Evolutionary conservation across 306 rosid genomes (phyloP), one percentile per base, ranked within the genome.

Genomic region (Dicorynia guianensis): DNA sequence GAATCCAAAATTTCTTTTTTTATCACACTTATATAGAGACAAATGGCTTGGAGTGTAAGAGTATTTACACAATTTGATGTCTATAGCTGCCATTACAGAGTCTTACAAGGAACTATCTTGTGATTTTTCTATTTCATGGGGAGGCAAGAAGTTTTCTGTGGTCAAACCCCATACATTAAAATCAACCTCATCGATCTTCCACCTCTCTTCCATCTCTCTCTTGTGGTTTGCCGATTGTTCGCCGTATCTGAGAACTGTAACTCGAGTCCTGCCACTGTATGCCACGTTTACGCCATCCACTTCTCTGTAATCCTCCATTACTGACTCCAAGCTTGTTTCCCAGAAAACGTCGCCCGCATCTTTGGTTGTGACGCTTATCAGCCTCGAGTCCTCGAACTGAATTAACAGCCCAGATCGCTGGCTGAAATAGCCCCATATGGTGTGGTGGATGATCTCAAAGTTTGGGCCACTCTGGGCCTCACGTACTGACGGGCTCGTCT

Each of bases 361-460:
- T 48, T 67, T 75, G 69, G 83, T 84, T 18, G 43, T 76, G 84
- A 88, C 75, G 57, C 89, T 68, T 0, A 88, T 79, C 13, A 88
- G 72, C 80, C 88, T 79, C 0, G 92, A 88, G 69, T 88, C 92
- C 72, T 85, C 89, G 30, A 88, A 85, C 18, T 88, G 86, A 40
- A 83, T 53, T 30, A 88, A 60, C 4, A 88, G 83, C 6, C 92
- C 92, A 4, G 89, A 88, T 4, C 89, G 82, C 17, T 88, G 92
- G 86, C 92, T 88, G 82, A 88, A 88, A 53, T 88, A 88, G 0
- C 94, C 94, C 94, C 94, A 89, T 5, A 87, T 71, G 0, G 90
- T 89, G 91, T 87, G 94, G 81, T 89, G 91, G 69, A 85, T 89
- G 18, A 89, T 79, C 72, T 87, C 91, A 25, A 61, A 79, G 62